phyloP scores from a whole-genome alignment of 2,329 filamentous ascomycete species.

The Fusarium virguliforme region DNA sequence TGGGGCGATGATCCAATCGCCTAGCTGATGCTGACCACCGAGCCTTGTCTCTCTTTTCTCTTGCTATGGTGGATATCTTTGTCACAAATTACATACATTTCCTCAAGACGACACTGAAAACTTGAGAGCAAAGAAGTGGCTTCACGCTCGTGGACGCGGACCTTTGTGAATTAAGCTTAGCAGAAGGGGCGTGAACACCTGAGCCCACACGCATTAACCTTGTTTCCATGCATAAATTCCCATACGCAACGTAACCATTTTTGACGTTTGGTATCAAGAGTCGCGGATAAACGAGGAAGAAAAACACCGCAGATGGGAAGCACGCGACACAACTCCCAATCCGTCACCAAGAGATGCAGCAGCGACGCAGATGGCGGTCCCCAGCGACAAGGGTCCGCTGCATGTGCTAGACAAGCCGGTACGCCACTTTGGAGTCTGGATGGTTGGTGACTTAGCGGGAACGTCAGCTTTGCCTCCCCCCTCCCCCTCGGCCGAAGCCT shows the following conservation, averaged over 20 bases:
- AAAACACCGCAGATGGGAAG: constrained; percentile 18
- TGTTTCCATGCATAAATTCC: constrained; percentile 29
- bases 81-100: background rate
- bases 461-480: constrained; percentile 4
- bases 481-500: background rate
- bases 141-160: background rate
- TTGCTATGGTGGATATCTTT: constrained; percentile 8
- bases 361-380: constrained; percentile 20
- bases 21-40: constrained; percentile 1
- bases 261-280: background rate
- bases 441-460: background rate
- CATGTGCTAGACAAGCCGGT: constrained; percentile 16
- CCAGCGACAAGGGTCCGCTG: constrained; percentile 22
- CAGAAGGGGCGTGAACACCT: background rate
- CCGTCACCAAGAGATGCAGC: constrained; percentile 40
- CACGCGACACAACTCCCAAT: constrained; percentile 46
- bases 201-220: constrained; percentile 32
- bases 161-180: constrained; percentile 17
- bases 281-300: constrained; percentile 12
- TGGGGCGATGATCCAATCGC: background rate
- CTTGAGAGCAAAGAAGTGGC: too few relatives aligned
- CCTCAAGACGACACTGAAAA: background rate
- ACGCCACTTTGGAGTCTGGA: background rate
- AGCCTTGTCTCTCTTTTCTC: background rate
- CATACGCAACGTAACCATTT: constrained; percentile 21